A percentile compares a stretch with the other conserved stretches of the same genome.
Conservation (phyloP, 1,139 yeast genomes). For the Debaryomyces psychrophilus region DNA sequence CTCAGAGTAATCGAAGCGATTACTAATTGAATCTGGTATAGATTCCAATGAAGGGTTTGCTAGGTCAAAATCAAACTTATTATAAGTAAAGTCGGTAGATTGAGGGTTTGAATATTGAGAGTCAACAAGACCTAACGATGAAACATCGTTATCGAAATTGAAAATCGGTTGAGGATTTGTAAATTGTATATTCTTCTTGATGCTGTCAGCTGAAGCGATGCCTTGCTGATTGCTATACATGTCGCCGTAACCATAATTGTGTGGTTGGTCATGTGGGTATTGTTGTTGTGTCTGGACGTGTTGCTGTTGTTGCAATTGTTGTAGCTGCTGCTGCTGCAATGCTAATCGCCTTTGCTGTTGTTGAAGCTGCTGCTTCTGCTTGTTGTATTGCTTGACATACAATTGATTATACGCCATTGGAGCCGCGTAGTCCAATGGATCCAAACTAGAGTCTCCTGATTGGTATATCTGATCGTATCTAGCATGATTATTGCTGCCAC, state of each 20-base stretch:
- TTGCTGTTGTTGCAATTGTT: slow-evolving; percentile 2
- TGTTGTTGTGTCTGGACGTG: slow-evolving; percentile 9
- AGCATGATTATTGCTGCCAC: background rate
- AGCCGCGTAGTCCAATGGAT: background rate
- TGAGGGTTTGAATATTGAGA: slow-evolving; percentile 8
- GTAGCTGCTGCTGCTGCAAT: background rate
- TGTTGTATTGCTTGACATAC: background rate
- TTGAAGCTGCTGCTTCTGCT: background rate
- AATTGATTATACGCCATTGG: background rate
- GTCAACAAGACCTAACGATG: slow-evolving; percentile 4
- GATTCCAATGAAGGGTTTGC: slow-evolving; percentile 11
- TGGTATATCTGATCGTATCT: slow-evolving; percentile 9
- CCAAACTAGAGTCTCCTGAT: slow-evolving; percentile 7
- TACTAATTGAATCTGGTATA: slow-evolving; percentile 10
- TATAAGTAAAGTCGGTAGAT: slow-evolving; percentile 7
- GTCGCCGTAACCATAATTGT: background rate
- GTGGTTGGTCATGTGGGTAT: background rate
- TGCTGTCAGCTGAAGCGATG: background rate
- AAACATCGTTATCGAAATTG: background rate
- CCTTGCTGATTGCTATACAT: background rate
- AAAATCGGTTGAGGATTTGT: background rate
- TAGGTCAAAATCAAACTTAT: slow-evolving; percentile 8
- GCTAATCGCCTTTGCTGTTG: background rate
- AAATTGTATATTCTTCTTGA: background rate
- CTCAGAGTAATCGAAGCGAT: background rate